Conservation (phyloP, 257 asterid genomes). For the Datura wrightii region DNA sequence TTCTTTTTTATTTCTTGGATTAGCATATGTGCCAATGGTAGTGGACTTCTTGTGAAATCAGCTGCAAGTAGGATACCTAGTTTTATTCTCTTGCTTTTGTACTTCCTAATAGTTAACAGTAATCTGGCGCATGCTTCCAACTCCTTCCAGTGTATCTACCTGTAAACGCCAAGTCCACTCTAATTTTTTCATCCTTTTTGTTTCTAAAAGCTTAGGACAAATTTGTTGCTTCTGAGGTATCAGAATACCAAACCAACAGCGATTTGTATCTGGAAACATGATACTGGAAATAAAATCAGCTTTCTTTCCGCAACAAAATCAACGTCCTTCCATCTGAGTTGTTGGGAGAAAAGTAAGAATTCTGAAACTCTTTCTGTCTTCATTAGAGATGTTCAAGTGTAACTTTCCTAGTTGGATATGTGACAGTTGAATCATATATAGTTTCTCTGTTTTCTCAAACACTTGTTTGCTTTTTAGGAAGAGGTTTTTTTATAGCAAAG, state of each 20-base stretch:
- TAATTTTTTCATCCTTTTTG: background rate
- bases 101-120: background rate
- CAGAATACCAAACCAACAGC: background rate
- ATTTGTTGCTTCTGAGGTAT: background rate
- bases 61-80: background rate
- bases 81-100: background rate
- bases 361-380: background rate
- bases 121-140: background rate
- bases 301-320: slow-evolving; percentile 18
- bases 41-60: background rate
- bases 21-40: background rate
- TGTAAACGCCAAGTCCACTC: slow-evolving; percentile 20
- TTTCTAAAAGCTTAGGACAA: background rate
- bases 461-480: background rate
- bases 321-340: slow-evolving; percentile 13
- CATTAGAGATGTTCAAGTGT: background rate
- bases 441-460: background rate
- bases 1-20: background rate
- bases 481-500: background rate
- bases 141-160: background rate
- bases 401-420: background rate
- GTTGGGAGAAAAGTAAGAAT: background rate
- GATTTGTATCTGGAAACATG: slow-evolving; percentile 2
- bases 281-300: background rate
- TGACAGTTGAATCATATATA: background rate